These are phyloP conservation scores for Lactarius akahatsu DNA, from an alignment of 768 basidiomycete genomes.

Conservation along the genomic window DNA sequence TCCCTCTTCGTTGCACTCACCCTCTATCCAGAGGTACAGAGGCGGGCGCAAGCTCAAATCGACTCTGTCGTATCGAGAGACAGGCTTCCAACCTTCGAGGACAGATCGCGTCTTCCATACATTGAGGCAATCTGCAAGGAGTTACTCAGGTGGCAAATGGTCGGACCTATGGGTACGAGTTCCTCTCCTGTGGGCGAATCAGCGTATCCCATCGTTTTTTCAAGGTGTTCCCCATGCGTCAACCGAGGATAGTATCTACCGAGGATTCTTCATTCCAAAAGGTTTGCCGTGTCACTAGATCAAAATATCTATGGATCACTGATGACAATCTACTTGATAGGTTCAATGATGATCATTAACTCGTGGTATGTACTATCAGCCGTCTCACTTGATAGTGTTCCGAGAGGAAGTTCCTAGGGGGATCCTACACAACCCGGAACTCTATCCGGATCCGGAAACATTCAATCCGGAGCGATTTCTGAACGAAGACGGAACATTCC, in stretches of 20 bases:
- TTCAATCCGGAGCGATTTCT: slow-evolving; percentile 31
- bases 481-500: slow-evolving; percentile 21
- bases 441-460: not conserved
- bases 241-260: too few relatives aligned
- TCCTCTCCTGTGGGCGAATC: too few relatives aligned
- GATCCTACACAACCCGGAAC: not conserved
- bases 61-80: slow-evolving; percentile 32
- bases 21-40: slow-evolving; percentile 34
- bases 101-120: slow-evolving; percentile 33
- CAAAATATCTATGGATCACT: not conserved
- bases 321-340: not conserved
- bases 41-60: slow-evolving; percentile 33
- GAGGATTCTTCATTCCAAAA: too few relatives aligned
- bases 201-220: too few relatives aligned
- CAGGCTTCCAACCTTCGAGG: slow-evolving; percentile 33
- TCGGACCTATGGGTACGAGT: slow-evolving; percentile 17
- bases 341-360: slow-evolving; percentile 21
- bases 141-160: slow-evolving; percentile 31
- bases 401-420: not conserved
- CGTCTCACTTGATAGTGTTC: too few relatives aligned
- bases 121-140: slow-evolving; percentile 33
- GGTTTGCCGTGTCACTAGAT: too few relatives aligned
- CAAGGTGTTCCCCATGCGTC: too few relatives aligned
- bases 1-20: slow-evolving; percentile 34
- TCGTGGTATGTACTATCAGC: too few relatives aligned